Percentiles rank a stretch among this genome's conserved stretches.
phyloP scores from a whole-genome alignment of 2,329 filamentous ascomycete species.

The Sporothrix sp. region DNA sequence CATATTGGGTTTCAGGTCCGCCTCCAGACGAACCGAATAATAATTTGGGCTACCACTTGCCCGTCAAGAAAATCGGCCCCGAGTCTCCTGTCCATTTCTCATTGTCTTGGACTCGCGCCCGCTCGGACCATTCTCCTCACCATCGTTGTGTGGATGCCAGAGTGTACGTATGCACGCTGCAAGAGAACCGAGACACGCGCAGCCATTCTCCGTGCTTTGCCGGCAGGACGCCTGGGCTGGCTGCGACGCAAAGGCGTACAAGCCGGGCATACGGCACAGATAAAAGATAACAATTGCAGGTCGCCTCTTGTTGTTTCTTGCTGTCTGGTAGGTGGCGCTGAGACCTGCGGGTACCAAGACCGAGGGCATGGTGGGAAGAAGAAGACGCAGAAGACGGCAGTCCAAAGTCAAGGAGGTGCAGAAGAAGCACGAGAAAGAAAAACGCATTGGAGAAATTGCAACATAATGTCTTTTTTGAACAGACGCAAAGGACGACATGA shows the following conservation, averaged over 20 bases:
- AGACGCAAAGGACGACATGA: too few species aligned
- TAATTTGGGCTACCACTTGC: too few species aligned
- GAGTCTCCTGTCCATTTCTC: too few species aligned
- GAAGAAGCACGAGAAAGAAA: not conserved
- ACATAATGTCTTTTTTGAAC: too few species aligned
- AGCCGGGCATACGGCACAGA: not conserved
- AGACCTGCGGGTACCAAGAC: not conserved
- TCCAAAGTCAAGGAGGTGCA: not conserved
- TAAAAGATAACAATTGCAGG: not conserved
- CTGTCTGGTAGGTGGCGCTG: not conserved
- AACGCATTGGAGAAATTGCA: not conserved
- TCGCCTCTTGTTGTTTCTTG: not conserved
- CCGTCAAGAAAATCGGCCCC: too few species aligned
- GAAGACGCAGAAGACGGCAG: not conserved
- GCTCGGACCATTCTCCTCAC: too few species aligned
- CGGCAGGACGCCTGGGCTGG: not conserved
- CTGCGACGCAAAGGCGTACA: not conserved
- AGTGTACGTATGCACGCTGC: not conserved
- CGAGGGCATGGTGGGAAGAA: not conserved
- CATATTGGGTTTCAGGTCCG: too few species aligned
- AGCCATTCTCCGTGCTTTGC: not conserved
- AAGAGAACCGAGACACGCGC: constrained; percentile 2
- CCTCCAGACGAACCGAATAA: too few species aligned
- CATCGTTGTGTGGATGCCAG: too few species aligned
- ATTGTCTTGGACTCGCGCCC: too few species aligned